Evolutionary conservation across 2,329 filamentous ascomycete species (phyloP), one percentile per base, ranked within the genome.

Genomic region (Colletotrichum godetiae): DNA sequence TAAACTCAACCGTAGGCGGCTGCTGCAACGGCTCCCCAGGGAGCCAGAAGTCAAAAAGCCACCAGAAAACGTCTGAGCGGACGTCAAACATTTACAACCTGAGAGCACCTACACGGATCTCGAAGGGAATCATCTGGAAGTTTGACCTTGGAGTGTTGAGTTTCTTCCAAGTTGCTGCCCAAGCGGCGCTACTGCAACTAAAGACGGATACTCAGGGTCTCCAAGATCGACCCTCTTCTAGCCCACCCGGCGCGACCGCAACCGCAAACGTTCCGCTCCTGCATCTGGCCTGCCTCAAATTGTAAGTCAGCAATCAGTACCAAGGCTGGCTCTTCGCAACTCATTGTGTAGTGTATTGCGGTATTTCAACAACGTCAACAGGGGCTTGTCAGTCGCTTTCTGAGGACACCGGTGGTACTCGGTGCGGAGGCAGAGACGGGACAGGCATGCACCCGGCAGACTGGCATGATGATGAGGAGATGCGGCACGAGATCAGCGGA

Each of bases 251-350:
- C 42, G 19, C 31, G 42, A 27, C 46, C 27, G 19, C 49, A 53
- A 24, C 12, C 27, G 11, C 62, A 53, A 24, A 6, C 55, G 19
- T 59, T 79, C 78, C 84, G 59, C 81, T 82, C 46, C 80, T 29
- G 29, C 24, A 33, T 42, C n/a, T 60, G n/a, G 55, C 31, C 11
- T 71, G 24, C 27, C 37, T 35, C 61, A 19, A 29, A 27, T 15
- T 46, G 27, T 4, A 35, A 35, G 27, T 35, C 12, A 22, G 46
- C 37, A 42, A 42, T 31, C 11, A 19, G 7, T 35, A 11, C n/a
- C 19, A 37, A 22, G 19, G 80, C 82, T 19, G 80, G 77, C 35
- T 22, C 15, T 49, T 22, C 8, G 42, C 22, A 33, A n/a, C 29
- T 29, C 13, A 27, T 22, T 35, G 7, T 35, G 15, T 42, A 42